Conservation (phyloP, 768 basidiomycete genomes). For the Russula vinacea region DNA sequence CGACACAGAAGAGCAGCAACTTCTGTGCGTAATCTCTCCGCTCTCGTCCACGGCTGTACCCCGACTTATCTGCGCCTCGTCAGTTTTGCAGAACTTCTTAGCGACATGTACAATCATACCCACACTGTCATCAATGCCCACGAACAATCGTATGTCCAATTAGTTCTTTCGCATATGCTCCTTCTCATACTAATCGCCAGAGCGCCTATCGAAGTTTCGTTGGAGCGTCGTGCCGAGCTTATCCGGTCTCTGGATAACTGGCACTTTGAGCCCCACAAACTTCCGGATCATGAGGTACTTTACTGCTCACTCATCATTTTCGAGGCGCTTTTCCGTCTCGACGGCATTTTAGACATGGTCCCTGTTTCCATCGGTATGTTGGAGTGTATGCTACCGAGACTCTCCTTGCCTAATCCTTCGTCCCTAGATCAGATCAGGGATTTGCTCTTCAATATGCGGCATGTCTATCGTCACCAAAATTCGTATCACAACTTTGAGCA, state of each 20-base stretch:
- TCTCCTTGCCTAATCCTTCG: not conserved
- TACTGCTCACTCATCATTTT: conserved; percentile 84
- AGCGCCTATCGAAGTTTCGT: conserved; percentile 38
- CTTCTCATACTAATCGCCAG: conserved; percentile 21
- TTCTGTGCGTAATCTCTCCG: conserved; percentile 43
- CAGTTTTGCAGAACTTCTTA: conserved; percentile 77
- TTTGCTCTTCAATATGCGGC: conserved; percentile 85
- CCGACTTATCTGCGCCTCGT: not conserved
- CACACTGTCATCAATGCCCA: conserved; percentile 61
- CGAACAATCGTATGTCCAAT: conserved; percentile 42
- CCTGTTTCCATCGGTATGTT: conserved; percentile 58
- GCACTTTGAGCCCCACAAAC: conserved; percentile 86
- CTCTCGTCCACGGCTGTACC: not conserved
- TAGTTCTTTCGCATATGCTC: not conserved
- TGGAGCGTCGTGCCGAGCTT: conserved; percentile 54
- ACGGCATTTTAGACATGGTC: conserved; percentile 62
- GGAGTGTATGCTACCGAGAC: not conserved
- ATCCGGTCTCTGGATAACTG: conserved; percentile 71
- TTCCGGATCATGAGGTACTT: conserved; percentile 78
- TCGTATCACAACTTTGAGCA: conserved; percentile 98
- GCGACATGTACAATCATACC: conserved; percentile 82
- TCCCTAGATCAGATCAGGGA: conserved; percentile 64
- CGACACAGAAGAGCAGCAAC: conserved; percentile 46
- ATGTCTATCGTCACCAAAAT: conserved; percentile 86
- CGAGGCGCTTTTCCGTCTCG: conserved; percentile 75